phyloP scores from a whole-genome alignment of 352 stramenopile species.

The Phytophthora sansomeana region DNA sequence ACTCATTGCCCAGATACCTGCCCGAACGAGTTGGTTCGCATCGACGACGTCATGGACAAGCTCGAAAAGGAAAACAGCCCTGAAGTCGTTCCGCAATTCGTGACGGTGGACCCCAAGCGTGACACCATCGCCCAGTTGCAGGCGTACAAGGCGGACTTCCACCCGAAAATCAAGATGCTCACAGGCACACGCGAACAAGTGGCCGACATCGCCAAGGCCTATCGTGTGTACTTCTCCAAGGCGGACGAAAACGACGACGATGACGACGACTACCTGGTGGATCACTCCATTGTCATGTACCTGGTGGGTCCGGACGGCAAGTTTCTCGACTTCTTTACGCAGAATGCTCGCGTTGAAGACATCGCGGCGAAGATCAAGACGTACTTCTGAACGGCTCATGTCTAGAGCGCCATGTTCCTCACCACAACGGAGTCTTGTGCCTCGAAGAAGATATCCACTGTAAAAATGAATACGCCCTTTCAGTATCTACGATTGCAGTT shows the following conservation, averaged over 20 bases:
- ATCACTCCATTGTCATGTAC: slow-evolving; percentile 95
- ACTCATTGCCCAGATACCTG: slow-evolving; percentile 99
- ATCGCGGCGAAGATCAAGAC: slow-evolving; percentile 84
- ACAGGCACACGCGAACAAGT: slow-evolving; percentile 95
- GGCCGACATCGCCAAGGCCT: slow-evolving; percentile 97
- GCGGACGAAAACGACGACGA: slow-evolving; percentile 94
- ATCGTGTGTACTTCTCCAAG: slow-evolving; percentile 84
- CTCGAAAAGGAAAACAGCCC: slow-evolving; percentile 74
- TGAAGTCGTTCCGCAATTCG: slow-evolving; percentile 94
- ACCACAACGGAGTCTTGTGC: no score
- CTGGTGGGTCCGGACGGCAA: neutral
- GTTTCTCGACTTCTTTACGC: slow-evolving; percentile 94
- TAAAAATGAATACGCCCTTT: neutral
- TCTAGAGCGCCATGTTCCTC: neutral
- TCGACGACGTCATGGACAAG: slow-evolving; percentile 95
- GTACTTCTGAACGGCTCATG: neutral
- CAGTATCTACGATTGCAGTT: neutral
- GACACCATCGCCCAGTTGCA: slow-evolving; percentile 97
- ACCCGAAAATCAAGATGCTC: slow-evolving; percentile 89
- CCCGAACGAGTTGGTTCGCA: slow-evolving; percentile 98
- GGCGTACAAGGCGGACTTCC: slow-evolving; percentile 95
- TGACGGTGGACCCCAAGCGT: slow-evolving; percentile 97
- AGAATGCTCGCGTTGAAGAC: slow-evolving; percentile 86
- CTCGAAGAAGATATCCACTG: no score
- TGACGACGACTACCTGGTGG: slow-evolving; percentile 99